Conservation (phyloP, 1,139 yeast species). For the Magnusiomyces suaveolens region DNA sequence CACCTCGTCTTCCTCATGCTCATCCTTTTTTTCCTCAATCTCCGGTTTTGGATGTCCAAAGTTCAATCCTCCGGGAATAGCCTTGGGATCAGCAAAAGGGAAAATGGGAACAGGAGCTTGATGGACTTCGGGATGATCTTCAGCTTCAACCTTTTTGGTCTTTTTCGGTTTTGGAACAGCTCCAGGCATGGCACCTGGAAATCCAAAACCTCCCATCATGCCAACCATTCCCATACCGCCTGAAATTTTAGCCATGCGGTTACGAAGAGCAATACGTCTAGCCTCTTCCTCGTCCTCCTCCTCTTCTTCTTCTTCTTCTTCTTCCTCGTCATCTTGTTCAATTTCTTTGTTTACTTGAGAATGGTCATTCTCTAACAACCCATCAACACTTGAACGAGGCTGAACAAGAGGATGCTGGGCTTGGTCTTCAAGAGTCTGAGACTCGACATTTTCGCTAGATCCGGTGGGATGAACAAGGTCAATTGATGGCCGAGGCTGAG, state of each 20-base stretch:
- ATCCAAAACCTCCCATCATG: conserved; percentile 31
- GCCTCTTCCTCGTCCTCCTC: conserved; percentile 69
- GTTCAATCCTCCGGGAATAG: conserved; percentile 31
- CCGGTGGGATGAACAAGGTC: conserved; percentile 3
- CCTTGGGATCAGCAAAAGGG: conserved; percentile 40
- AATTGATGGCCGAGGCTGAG: background rate
- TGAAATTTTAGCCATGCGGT: conserved; percentile 91
- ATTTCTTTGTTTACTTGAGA: background rate
- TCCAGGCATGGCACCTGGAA: conserved; percentile 31
- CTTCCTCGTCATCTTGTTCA: conserved; percentile 28
- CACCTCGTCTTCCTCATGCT: conserved; percentile 44
- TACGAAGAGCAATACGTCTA: conserved; percentile 69
- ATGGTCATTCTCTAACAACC: background rate
- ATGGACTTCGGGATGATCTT: conserved; percentile 36
- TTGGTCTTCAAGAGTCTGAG: background rate
- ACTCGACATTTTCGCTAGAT: background rate
- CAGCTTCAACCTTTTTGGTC: conserved; percentile 23
- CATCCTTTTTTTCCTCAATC: background rate
- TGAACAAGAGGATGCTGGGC: conserved; percentile 31
- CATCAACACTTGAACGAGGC: conserved; percentile 4
- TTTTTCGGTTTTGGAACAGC: conserved; percentile 8
- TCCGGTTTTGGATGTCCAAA: conserved; percentile 5
- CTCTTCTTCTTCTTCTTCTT: conserved; percentile 40
- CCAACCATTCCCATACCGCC: conserved; percentile 76
- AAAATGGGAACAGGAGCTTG: conserved; percentile 41